These are phyloP conservation scores for Zizania palustris DNA, from an alignment of 202 grass and related monocot genomes.

Conservation along the genomic window DNA sequence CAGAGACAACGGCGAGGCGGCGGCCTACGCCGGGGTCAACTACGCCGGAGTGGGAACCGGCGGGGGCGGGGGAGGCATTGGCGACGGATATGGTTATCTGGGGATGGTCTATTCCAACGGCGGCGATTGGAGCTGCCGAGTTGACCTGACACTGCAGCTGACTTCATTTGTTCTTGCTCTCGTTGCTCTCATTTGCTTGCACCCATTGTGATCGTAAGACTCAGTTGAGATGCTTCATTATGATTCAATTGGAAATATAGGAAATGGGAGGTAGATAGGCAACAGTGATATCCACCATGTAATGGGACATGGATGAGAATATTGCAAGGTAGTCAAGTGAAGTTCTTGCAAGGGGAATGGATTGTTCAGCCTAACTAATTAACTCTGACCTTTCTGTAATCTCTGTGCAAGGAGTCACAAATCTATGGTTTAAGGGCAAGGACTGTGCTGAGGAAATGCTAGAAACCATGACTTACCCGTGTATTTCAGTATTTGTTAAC, in stretches of 20 bases:
- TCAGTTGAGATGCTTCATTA: not conserved
- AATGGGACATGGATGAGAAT: conserved; percentile 28
- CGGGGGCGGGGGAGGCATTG: not conserved
- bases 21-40: conserved; percentile 41
- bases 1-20: conserved; percentile 57
- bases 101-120: conserved; percentile 61
- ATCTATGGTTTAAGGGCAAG: not conserved
- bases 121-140: not conserved
- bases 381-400: not conserved
- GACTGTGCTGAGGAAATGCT: not conserved
- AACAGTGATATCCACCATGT: conserved; percentile 37
- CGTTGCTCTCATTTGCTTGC: conserved; percentile 31
- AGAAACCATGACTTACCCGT: not conserved
- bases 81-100: conserved; percentile 39
- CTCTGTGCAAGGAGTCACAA: not conserved
- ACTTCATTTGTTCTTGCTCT: conserved; percentile 7
- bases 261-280: conserved; percentile 36
- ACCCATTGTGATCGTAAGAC: conserved; percentile 40
- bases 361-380: conserved; percentile 9
- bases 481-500: no score
- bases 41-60: conserved; percentile 47
- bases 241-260: conserved; percentile 45
- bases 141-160: not conserved
- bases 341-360: conserved; percentile 13
- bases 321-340: conserved; percentile 15